Evolutionary conservation across 2,329 filamentous ascomycete genomes (phyloP), one percentile per base, ranked within the genome.

Genomic region (Ceratocystis lukuohia): DNA sequence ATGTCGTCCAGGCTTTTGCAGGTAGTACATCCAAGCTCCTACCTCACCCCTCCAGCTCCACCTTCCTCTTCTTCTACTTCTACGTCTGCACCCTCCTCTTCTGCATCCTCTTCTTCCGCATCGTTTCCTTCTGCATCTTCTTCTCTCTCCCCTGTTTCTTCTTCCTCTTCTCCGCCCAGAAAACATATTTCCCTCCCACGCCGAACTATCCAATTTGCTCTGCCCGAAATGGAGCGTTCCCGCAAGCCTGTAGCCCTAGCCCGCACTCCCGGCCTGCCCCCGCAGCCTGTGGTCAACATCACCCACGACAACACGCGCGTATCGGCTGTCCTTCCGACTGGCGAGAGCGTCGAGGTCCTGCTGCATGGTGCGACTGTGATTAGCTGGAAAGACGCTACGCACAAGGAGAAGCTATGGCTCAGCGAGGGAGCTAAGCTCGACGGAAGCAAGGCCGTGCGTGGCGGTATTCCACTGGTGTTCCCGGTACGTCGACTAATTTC

Each of bases 361-460:
- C 84, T 97, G n/a, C 89, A 89, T 73, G 94, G 94, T 67, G 94
- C 94, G 10, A 97, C 92, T 0, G 88, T 99, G 61, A 86, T 89
- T 68, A 94, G 88, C 76, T 99, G 94, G 94, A 96, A 94, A 80
- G 87, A 88, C 73, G 83, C 85, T 68, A 80, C 83, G 67, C 88
- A 88, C 61, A 78, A 84, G 66, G 92, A 96, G 79, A 91, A 91
- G 77, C 81, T 96, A 65, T 96, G 91, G 82, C 73, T 96, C 71
- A 94, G 89, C 76, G 84, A 91, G 69, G 85, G 82, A 67, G 88
- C 92, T 57, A 84, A 84, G 72, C 80, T 96, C 66, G 92, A 97
- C 74, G 93, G 94, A 64, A 87, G 82, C 71, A 96, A 96, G 80
- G 83, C 93, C 28, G 92, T 97, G 64, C 83, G 94, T 69, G 94